Evolutionary conservation across 1,139 yeast species (phyloP), one percentile per base, ranked within the genome.

Genomic region (Suhomyces maxii): DNA sequence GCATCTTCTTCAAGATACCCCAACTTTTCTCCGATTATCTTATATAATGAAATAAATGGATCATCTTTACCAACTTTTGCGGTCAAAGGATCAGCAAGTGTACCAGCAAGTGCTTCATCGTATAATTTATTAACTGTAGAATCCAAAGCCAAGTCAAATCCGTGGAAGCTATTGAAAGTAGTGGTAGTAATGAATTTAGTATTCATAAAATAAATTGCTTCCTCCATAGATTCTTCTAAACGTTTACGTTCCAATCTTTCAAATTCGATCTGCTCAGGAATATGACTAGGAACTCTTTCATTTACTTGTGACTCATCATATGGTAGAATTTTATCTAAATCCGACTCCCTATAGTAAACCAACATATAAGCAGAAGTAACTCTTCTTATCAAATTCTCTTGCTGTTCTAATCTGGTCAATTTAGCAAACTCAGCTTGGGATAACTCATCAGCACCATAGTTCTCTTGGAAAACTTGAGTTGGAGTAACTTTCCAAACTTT

Each of bases 331-430:
- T 76, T 77, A 3, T 73, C 74, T 40, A 84, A 67, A 36, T 79
- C 79, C 7, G 79, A 69, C 60, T 87, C 84, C 45, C 96, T 80
- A 53, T 91, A 80, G 63, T 93, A 93, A 3, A 93, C 99, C 69
- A 93, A 79, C 99, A 93, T 93, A 63, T 93, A 93, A 3, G 99
- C 99, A 42, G 95, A 89, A 0, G 97, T 90, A 40, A 89, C 93
- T 45, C 96, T 81, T 56, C 89, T 80, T 14, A 84, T 67, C 45
- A 82, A 70, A 54, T 84, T 83, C 44, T 78, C 85, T 53, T 81
- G 84, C 49, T 82, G 86, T 54, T 84, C 87, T 18, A 68, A 67
- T 56, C 85, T 76, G 0, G 84, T 67, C 67, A 84, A 65, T 48
- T 68, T 69, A 40, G 77, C 69, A 34, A 82, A 64, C 45, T 76